Evolutionary conservation across 2,329 filamentous ascomycete genomes (phyloP), one percentile per base, ranked within the genome.

Genomic region (Cyphellophora attinorum): DNA sequence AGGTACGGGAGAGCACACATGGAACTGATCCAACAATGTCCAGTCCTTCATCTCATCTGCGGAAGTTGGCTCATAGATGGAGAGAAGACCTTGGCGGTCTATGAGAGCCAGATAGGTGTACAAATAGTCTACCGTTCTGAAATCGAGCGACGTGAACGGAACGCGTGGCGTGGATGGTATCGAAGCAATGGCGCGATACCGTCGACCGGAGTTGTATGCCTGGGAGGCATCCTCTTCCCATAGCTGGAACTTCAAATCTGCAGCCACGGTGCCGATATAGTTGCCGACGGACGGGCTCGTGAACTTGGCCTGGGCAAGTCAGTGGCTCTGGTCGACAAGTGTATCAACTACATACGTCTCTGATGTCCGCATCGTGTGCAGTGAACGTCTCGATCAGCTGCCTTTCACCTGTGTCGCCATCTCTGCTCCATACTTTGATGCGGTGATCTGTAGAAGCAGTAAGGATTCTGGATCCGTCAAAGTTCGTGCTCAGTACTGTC

Each of bases 221-320:
- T 91, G 81, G 1, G 79, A 81, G 11, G 82, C 78, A 59, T 95
- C 85, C 62, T 95, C 89, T 41, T 83, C 80, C 89, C 89, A 96
- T 45, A 96, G 70, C 55, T 86, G 85, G 65, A 93, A 85, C 57
- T 80, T 79, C 51, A 89, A 85, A 51, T 95, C 89, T 51, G 89
- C 82, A 43, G 84, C 85, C 40, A 95, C 81, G 35, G 83, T 93
- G 37, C 81, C 88, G 48, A 96, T 68, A 50, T 93, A 75, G 53
- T 91, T 85, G 47, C 91, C 91, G 40, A 91, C 79, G 44, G 84
- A 89, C 0, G 86, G 83, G 1, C 86, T 85, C 38, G 93, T 83
- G 88, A 89, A 96, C 68, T 91, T 85, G 35, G 93, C 78, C 84
- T 89, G 52, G 23, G 39, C 29, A 17, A 42, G 47, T 41, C 36